phyloP scores from a whole-genome alignment of 1,284 basidiomycete genomes.

The Tilletia setariae region DNA sequence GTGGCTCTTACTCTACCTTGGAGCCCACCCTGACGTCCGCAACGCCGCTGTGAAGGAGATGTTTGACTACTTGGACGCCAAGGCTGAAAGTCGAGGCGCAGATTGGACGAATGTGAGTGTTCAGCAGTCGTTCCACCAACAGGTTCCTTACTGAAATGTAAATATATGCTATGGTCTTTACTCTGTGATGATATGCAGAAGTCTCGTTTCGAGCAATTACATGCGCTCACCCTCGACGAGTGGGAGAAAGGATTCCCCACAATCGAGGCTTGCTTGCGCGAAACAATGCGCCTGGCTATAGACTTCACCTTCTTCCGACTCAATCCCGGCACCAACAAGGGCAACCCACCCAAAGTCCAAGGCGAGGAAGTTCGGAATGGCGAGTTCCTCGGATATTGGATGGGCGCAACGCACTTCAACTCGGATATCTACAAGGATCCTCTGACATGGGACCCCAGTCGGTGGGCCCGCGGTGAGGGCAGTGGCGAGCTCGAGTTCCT shows the following conservation, averaged over 20 bases:
- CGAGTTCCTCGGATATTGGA: conserved; percentile 32
- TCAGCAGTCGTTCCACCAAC: conserved; percentile 16
- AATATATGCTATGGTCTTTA: conserved; percentile 24
- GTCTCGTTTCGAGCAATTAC: not conserved
- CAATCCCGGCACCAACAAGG: conserved; percentile 23
- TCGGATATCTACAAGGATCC: conserved; percentile 30
- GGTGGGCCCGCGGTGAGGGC: conserved; percentile 31
- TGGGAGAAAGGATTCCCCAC: conserved; percentile 30
- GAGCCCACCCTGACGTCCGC: conserved; percentile 18
- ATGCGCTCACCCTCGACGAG: conserved; percentile 19
- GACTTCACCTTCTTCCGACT: conserved; percentile 32
- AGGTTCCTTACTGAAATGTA: conserved; percentile 19
- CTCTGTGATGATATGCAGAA: conserved; percentile 13
- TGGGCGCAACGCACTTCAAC: conserved; percentile 30
- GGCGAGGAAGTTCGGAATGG: conserved; percentile 24
- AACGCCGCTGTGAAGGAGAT: conserved; percentile 27
- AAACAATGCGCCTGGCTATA: conserved; percentile 32
- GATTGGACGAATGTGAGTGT: conserved; percentile 20
- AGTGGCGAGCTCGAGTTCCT: conserved; percentile 32
- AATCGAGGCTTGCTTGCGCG: conserved; percentile 27
- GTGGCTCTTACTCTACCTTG: conserved; percentile 27
- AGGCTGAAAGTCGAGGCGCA: conserved; percentile 26
- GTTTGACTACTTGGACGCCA: conserved; percentile 22
- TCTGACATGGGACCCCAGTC: conserved; percentile 29
- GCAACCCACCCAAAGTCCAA: conserved; percentile 15